Base-by-base conservation (phyloP, 441 rosid genomes). In the Daphne laureola region DNA sequence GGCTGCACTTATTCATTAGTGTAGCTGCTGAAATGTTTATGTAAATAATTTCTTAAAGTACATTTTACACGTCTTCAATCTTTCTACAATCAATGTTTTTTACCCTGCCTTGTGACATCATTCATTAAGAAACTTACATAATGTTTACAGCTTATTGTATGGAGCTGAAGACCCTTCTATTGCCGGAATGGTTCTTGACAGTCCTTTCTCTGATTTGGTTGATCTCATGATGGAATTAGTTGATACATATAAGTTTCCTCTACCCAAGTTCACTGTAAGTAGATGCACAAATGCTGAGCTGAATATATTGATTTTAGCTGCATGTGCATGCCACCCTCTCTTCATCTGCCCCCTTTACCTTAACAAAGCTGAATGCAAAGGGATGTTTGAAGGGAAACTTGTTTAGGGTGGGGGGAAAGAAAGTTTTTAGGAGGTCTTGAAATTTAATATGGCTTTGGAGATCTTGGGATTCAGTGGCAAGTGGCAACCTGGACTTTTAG, bases 211-310 rank as follows among this genome's bases (percentile, higher is more conserved):
- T 41, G 88, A 84, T 81, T 82, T 93, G 87, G 96, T 93, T 64
- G 97, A 90, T 70, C 75, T 93, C 71, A 93, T 93, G 95, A 79
- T 87, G 96, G 97, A 93, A 75, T 87, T 93, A 18, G 97, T 87
- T 38, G 97, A 90, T 62, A 90, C 93, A 8, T 87, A 80, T 61
- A 85, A 85, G 73, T 65, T 87, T 55, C 90, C 90, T 38, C 63
- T 93, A 63, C 98, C 98, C 11, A 93, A 90, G 70, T 92, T 92
- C 70, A 89, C 98, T n/a, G 98, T 92, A 72, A 81, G 97, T 72
- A 45, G 55, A 62, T 45, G 2, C 18, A 45, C 43, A 17, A 11
- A 42, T 45, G 26, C 1, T 23, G 17, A 16, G 18, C 38, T 31
- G 8, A 7, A 31, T 31, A 31, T 64, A 25, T 46, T 16, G 12